A percentile compares a stretch with the other conserved stretches of the same genome.
phyloP scores from a whole-genome alignment of 2,329 filamentous ascomycete species.

The Aspergillus niger region DNA sequence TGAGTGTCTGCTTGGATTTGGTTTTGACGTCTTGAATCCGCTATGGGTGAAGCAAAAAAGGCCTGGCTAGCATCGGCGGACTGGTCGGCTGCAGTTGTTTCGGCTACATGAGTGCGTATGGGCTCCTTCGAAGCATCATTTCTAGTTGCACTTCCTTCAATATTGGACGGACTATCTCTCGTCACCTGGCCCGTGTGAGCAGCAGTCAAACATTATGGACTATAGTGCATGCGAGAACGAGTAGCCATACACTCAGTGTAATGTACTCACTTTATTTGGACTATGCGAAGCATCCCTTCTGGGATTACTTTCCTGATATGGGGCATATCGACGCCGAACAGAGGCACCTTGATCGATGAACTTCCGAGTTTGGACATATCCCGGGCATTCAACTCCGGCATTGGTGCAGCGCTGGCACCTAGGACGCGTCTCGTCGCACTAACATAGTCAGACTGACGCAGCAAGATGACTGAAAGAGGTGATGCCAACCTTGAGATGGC shows the following conservation, averaged over 20 bases:
- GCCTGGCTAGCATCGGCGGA: neutral
- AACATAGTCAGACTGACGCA: neutral
- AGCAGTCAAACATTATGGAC: neutral
- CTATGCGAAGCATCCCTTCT: slow-evolving; percentile 6
- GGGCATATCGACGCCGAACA: slow-evolving; percentile 43
- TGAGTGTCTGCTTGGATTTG: neutral
- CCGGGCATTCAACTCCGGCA: slow-evolving; percentile 43
- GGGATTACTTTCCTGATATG: slow-evolving; percentile 33
- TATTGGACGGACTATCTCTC: neutral
- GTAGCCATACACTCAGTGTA: neutral
- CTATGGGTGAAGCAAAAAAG: neutral
- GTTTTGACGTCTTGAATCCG: neutral
- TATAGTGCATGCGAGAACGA: too few relatives aligned
- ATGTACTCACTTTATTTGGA: slow-evolving; percentile 8
- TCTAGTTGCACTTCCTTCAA: neutral
- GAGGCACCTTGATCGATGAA: slow-evolving; percentile 48
- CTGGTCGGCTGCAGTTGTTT: neutral
- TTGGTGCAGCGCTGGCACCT: slow-evolving; percentile 41
- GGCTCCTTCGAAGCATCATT: neutral
- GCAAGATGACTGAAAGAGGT: neutral
- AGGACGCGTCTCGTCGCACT: slow-evolving; percentile 46
- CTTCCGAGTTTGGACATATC: slow-evolving; percentile 47
- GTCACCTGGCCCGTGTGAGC: neutral
- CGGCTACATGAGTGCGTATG: neutral
- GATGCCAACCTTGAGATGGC: slow-evolving; percentile 39